A percentile compares a stretch with the other conserved stretches of the same genome.
Evolutionary conservation across 805 yeast species (phyloP).

Genomic region (Komagataella populi): DNA sequence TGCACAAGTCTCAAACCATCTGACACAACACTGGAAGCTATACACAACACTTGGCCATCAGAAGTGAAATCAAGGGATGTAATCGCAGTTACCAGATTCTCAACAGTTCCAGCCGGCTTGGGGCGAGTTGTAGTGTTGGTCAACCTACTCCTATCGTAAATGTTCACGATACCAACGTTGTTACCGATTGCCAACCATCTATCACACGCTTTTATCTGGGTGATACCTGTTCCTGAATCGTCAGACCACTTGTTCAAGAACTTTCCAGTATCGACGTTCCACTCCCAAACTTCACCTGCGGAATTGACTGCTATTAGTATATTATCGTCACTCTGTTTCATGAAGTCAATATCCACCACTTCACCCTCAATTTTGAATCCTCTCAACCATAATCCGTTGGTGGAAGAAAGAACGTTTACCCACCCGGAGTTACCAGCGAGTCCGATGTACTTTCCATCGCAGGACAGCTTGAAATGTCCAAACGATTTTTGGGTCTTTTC

Average conservation of each 20-base stretch:
- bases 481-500: conserved; percentile 74
- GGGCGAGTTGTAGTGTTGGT: conserved; percentile 13
- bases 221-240: conserved; percentile 73
- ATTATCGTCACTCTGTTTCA: conserved; percentile 22
- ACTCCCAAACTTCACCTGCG: conserved; percentile 87
- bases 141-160: conserved; percentile 47
- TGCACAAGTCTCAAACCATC: conserved; percentile 84
- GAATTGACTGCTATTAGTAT: conserved; percentile 50
- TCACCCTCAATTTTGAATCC: conserved; percentile 87
- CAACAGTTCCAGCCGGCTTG: conserved; percentile 52
- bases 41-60: conserved; percentile 81
- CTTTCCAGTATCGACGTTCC: conserved; percentile 35
- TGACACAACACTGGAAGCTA: conserved; percentile 73
- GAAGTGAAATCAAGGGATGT: conserved; percentile 60
- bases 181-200: conserved; percentile 86
- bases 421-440: conserved; percentile 82
- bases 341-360: conserved; percentile 68
- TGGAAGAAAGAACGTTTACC: conserved; percentile 68
- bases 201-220: conserved; percentile 48
- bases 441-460: conserved; percentile 60
- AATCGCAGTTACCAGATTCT: conserved; percentile 71
- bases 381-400: conserved; percentile 73
- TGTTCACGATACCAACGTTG: conserved; percentile 76
- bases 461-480: conserved; percentile 73
- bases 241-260: conserved; percentile 70